Base-by-base conservation (phyloP, 345 rosid species). In the Lenwebbia sp. region DNA sequence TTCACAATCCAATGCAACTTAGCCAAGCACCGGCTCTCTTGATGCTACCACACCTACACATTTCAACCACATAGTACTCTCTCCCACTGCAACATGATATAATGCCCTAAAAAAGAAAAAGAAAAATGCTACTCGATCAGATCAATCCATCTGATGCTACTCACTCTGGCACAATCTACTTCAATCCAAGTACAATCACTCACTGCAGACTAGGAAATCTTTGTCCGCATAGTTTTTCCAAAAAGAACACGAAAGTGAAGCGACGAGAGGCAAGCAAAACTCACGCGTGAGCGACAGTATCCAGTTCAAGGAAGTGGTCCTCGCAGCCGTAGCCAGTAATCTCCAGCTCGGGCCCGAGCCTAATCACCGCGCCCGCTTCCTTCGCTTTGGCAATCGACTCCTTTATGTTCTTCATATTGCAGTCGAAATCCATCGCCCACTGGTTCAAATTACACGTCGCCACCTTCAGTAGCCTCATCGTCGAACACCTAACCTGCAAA, bases 271-370 rank as follows among this genome's bases (percentile, higher is more conserved):
- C 51, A 41, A 62, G 25, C 70, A 83, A 85, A 86, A 87, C 91
- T 84, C 82, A 97, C 98, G 97, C 91, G 58, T 96, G 99, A 86
- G 92, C 82, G 90, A 94, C 82, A 19, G 99, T 97, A 60, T 97
- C 99, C 3, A 96, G 96, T 88, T 97, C 99, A 89, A 97, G 88
- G 90, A 97, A 97, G 87, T 97, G 99, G 88, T 97, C 99, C 90
- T 97, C 99, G n/a, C 99, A 96, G 88, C 99, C 99, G 90, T 97
- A 97, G 85, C 99, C 99, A 83, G 98, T 93, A 89, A 96, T 85
- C 89, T 97, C 99, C 33, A 97, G 99, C 95, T 97, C 99, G 6
- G 99, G 98, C 28, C 99, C 99, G 58, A 96, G 98, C 89, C 99
- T 87, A 56, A 97, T 94, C 44, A 90, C 94, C 37, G 99, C 99